Evolutionary conservation across 305 asterid species (phyloP).

Genomic region (Andrographis paniculata): DNA sequence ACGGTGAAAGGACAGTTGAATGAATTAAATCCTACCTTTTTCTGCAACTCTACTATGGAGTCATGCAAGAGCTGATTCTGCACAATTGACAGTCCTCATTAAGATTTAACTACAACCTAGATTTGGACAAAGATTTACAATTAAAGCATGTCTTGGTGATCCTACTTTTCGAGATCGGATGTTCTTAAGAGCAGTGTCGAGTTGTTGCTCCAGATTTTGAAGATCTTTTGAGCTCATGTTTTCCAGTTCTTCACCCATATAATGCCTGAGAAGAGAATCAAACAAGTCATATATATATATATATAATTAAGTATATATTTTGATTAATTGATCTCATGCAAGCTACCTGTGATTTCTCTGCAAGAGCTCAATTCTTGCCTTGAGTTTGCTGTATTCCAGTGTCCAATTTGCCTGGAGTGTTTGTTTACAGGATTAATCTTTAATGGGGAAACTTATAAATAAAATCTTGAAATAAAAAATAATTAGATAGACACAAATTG

Average conservation of each 20-base stretch:
- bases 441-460: too few species aligned
- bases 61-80: slow-evolving; percentile 83
- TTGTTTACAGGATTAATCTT: too few species aligned
- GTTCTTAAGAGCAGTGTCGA: slow-evolving; percentile 65
- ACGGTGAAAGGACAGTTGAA: not conserved
- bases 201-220: slow-evolving; percentile 82
- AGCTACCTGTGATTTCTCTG: slow-evolving; percentile 46
- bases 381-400: slow-evolving; percentile 43
- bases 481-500: too few species aligned
- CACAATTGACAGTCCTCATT: slow-evolving; percentile 1
- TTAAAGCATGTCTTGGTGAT: too few species aligned
- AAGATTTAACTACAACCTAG: not conserved
- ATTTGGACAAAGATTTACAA: not conserved
- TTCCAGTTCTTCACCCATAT: slow-evolving; percentile 91
- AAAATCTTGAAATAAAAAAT: too few species aligned
- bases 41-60: slow-evolving; percentile 71
- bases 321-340: too few species aligned
- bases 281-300: not conserved
- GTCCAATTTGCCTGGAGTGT: slow-evolving; percentile 47
- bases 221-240: slow-evolving; percentile 63
- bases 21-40: slow-evolving; percentile 47
- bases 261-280: slow-evolving; percentile 37
- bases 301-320: not conserved
- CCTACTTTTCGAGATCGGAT: slow-evolving; percentile 64
- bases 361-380: slow-evolving; percentile 46